These are phyloP conservation scores for Monosporozyma aerobia DNA, from an alignment of 805 yeast species.

Conservation along the genomic window DNA sequence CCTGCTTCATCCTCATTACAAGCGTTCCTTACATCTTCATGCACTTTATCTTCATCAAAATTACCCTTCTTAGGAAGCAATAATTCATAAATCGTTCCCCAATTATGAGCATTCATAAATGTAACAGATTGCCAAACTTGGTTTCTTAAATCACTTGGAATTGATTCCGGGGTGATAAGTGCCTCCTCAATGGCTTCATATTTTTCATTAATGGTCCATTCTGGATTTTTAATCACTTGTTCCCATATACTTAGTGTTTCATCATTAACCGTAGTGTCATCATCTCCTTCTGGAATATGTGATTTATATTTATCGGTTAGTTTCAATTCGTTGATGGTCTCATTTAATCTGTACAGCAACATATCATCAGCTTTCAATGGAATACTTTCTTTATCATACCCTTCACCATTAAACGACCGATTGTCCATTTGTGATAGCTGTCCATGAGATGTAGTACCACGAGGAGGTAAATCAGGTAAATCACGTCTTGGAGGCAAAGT, in stretches of 20 bases:
- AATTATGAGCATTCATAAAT: slow-evolving; percentile 5
- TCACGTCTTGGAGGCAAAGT: slow-evolving; percentile 1
- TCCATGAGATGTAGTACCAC: not conserved
- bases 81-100: slow-evolving; percentile 6
- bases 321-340: slow-evolving; percentile 4
- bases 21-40: not conserved
- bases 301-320: slow-evolving; percentile 5
- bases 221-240: slow-evolving; percentile 3
- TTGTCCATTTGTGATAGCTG: not conserved
- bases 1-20: not conserved
- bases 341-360: slow-evolving; percentile 4
- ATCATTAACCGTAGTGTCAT: not conserved
- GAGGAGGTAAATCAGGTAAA: slow-evolving; percentile 3
- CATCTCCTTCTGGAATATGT: not conserved
- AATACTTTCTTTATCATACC: not conserved
- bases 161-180: not conserved
- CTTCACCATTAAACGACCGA: not conserved
- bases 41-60: not conserved
- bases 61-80: slow-evolving; percentile 2
- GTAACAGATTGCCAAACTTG: slow-evolving; percentile 8
- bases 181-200: slow-evolving; percentile 1
- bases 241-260: not conserved
- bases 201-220: not conserved
- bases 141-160: slow-evolving; percentile 2
- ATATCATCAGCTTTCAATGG: slow-evolving; percentile 1